Evolutionary conservation across 129 eudicot species (phyloP).

Genomic region (Rutidosis leptorrhynchoides): DNA sequence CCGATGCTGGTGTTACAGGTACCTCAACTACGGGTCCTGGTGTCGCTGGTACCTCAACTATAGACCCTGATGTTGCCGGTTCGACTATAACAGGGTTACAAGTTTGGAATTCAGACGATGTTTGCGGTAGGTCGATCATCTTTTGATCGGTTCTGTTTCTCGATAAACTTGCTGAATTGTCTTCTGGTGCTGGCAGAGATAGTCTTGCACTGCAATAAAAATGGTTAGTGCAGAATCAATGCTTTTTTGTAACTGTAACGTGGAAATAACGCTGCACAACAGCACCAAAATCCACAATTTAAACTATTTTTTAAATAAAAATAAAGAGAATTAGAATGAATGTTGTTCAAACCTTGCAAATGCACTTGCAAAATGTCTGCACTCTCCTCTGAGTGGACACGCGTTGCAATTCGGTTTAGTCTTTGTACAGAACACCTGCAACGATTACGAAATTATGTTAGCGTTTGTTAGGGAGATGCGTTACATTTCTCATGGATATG

Average conservation of each 20-base stretch:
- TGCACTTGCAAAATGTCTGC: conserved; percentile 91
- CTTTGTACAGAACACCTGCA: conserved; percentile 94
- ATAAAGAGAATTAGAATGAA: conserved; percentile 13
- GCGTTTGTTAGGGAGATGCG: conserved; percentile 4
- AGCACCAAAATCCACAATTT: conserved; percentile 7
- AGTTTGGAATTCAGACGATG: conserved; percentile 24
- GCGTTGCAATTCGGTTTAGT: conserved; percentile 90
- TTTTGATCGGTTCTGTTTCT: conserved; percentile 40
- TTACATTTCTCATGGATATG: background rate
- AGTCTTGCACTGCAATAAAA: conserved; percentile 77
- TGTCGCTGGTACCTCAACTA: conserved; percentile 49
- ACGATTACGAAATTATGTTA: conserved; percentile 4
- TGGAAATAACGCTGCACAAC: conserved; percentile 8
- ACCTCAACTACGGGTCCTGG: conserved; percentile 60
- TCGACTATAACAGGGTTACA: conserved; percentile 59
- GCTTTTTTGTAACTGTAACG: background rate
- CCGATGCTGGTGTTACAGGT: conserved; percentile 50
- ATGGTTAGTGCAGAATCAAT: conserved; percentile 15
- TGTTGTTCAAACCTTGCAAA: conserved; percentile 61
- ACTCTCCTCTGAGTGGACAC: conserved; percentile 91
- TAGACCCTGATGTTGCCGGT: conserved; percentile 62
- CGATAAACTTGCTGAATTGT: conserved; percentile 34
- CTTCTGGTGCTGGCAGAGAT: conserved; percentile 84
- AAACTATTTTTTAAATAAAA: background rate
- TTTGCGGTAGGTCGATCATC: conserved; percentile 39